Evolutionary conservation across 2,329 filamentous ascomycete species (phyloP).

Genomic region (Penicillium janthinellum): DNA sequence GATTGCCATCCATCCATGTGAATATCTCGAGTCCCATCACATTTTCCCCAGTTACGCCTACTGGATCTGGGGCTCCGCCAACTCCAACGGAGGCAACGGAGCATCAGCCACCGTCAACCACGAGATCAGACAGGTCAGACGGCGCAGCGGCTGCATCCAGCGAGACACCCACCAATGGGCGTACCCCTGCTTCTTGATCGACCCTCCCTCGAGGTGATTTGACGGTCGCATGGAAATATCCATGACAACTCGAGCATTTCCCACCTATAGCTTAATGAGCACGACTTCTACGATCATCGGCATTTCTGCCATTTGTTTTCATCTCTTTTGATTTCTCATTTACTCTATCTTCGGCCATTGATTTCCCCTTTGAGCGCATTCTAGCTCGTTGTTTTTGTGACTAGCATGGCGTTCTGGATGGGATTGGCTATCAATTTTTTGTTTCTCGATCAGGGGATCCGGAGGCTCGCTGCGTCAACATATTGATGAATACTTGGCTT

Average conservation of each 20-base stretch:
- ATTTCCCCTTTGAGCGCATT: background rate
- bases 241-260: background rate
- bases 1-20: slow-evolving; percentile 37
- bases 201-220: background rate
- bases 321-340: background rate
- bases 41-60: slow-evolving; percentile 29
- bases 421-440: background rate
- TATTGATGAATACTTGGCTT: background rate
- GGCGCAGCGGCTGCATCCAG: background rate
- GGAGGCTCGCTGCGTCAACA: background rate
- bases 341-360: too few relatives aligned
- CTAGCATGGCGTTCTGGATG: slow-evolving; percentile 32
- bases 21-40: slow-evolving; percentile 33
- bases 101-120: background rate
- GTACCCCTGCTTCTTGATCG: slow-evolving; percentile 11
- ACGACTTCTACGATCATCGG: slow-evolving; percentile 28
- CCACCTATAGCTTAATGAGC: slow-evolving; percentile 10
- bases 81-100: slow-evolving; percentile 12
- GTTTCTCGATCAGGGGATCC: background rate
- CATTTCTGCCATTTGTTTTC: slow-evolving; percentile 14
- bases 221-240: background rate
- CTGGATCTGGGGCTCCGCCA: slow-evolving; percentile 15
- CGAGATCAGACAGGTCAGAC: background rate
- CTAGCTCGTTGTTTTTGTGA: slow-evolving; percentile 12
- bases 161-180: background rate